These are phyloP conservation scores for Nakaseomyces bracarensis DNA, from an alignment of 1,139 yeast genomes.

Conservation along the genomic window DNA sequence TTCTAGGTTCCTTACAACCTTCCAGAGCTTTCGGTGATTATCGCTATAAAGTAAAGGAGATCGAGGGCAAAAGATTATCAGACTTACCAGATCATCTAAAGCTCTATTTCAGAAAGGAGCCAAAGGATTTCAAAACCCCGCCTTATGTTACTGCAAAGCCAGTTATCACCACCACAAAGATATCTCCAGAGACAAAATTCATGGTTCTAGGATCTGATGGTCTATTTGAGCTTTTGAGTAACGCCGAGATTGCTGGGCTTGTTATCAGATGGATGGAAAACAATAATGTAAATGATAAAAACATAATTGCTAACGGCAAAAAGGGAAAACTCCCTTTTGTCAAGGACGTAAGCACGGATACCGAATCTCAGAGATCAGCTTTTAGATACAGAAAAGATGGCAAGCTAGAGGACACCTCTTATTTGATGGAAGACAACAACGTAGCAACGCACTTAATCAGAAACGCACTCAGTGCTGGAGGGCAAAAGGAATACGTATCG, in stretches of 20 bases:
- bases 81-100: constrained; percentile 72
- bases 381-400: constrained; percentile 37
- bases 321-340: constrained; percentile 57
- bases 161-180: constrained; percentile 73
- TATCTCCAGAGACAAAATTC: constrained; percentile 72
- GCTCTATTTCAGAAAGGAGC: constrained; percentile 77
- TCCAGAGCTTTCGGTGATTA: constrained; percentile 97
- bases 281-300: constrained; percentile 12
- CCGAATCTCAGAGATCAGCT: constrained; percentile 51
- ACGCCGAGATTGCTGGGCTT: constrained; percentile 85
- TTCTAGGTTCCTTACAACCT: constrained; percentile 92
- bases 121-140: constrained; percentile 73
- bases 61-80: constrained; percentile 35
- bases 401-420: constrained; percentile 33
- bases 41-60: constrained; percentile 71
- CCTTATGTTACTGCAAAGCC: constrained; percentile 98
- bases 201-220: constrained; percentile 94
- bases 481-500: constrained; percentile 75
- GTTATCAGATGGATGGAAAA: constrained; percentile 92
- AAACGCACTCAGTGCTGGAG: constrained; percentile 87
- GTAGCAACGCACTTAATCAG: constrained; percentile 89
- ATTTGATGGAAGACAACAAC: constrained; percentile 68
- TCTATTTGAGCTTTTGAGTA: constrained; percentile 79
- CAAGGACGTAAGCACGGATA: constrained; percentile 50
- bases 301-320: constrained; percentile 11